Conservation (phyloP, 148 eudicot species). For the Heliosperma pusillum region DNA sequence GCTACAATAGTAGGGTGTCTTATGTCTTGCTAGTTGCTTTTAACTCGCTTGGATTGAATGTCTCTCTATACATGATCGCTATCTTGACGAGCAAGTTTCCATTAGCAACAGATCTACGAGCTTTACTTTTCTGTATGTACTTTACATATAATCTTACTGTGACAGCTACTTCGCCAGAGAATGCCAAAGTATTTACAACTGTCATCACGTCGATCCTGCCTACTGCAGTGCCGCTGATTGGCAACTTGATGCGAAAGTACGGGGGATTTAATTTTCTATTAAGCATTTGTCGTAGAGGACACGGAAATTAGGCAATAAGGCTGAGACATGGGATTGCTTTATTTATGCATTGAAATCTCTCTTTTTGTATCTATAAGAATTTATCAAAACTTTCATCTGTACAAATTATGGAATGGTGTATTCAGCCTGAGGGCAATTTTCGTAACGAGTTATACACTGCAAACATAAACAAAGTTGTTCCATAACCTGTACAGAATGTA, state of each 20-base stretch:
- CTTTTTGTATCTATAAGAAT: no score
- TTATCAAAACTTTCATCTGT: no score
- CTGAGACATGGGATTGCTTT: neutral
- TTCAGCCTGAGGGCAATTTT: neutral
- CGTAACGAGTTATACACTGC: neutral
- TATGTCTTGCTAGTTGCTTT: slow-evolving; percentile 34
- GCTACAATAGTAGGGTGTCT: neutral
- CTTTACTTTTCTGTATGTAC: slow-evolving; percentile 8
- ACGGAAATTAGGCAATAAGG: neutral
- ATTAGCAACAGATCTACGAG: slow-evolving; percentile 34
- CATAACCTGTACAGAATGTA: no score
- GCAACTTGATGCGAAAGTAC: neutral
- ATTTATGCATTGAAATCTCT: no score
- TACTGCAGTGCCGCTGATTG: slow-evolving; percentile 2
- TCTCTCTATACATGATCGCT: slow-evolving; percentile 44
- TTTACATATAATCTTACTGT: neutral
- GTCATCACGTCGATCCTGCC: neutral
- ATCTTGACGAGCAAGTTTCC: slow-evolving; percentile 43
- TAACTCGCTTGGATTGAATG: slow-evolving; percentile 46
- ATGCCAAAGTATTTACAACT: neutral
- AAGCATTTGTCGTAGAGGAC: neutral
- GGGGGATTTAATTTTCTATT: neutral
- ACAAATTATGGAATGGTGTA: no score
- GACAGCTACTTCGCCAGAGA: neutral
- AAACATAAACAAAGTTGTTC: no score